phyloP scores from a whole-genome alignment of 345 rosid genomes.

The Syzygium grande region DNA sequence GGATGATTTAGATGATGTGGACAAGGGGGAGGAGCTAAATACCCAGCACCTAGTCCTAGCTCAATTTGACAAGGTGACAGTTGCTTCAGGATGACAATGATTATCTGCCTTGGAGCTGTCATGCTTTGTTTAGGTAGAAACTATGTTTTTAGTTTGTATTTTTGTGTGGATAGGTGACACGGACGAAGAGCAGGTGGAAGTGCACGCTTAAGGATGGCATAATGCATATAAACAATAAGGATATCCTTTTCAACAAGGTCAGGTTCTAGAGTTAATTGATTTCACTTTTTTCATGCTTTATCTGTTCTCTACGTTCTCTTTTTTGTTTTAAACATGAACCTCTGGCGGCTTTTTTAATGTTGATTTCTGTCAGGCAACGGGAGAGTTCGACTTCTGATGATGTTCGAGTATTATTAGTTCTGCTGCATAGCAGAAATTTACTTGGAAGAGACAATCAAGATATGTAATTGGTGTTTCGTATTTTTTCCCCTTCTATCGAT shows the following conservation, averaged over 20 bases:
- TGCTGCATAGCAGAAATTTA: conserved; percentile 3
- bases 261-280: neutral
- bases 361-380: conserved; percentile 52
- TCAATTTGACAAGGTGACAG: conserved; percentile 86
- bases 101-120: neutral
- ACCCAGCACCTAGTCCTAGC: conserved; percentile 96
- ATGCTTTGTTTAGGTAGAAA: neutral
- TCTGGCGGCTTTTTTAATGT: neutral
- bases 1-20: conserved; percentile 86
- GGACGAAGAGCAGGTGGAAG: conserved; percentile 96
- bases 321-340: neutral
- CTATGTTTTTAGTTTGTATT: neutral
- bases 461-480: conserved; percentile 10
- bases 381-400: conserved; percentile 90
- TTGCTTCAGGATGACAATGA: neutral
- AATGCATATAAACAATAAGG: conserved; percentile 93
- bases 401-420: conserved; percentile 2
- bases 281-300: neutral
- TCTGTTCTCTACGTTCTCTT: neutral
- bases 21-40: conserved; percentile 82
- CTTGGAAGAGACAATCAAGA: conserved; percentile 1
- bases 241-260: conserved; percentile 94
- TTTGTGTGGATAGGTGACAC: conserved; percentile 60
- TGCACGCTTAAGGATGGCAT: conserved; percentile 94
- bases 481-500: conserved; percentile 4